These are phyloP conservation scores for Colletotrichum limetticola DNA, from an alignment of 2,329 filamentous ascomycete species.

Conservation along the genomic window DNA sequence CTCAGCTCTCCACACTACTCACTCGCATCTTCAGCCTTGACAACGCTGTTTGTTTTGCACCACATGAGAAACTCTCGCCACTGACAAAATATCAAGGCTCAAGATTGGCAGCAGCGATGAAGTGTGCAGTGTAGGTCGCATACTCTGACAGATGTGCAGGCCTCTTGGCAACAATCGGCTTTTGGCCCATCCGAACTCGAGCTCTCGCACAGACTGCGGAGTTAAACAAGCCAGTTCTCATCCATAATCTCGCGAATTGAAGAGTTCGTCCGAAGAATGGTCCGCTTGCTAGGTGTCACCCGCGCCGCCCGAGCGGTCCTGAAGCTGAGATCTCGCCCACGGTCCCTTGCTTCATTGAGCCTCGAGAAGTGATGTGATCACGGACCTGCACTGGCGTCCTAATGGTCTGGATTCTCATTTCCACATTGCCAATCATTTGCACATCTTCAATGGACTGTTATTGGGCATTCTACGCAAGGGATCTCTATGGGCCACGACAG, in stretches of 20 bases:
- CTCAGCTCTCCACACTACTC: not conserved
- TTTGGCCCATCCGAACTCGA: not conserved
- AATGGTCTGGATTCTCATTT: constrained; percentile 16
- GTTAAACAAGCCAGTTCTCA: not conserved
- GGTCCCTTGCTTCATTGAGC: not conserved
- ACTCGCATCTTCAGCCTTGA: not conserved
- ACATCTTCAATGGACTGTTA: not conserved
- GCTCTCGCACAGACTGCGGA: not conserved
- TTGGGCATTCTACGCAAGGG: not conserved
- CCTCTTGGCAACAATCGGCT: not conserved
- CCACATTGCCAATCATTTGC: constrained; percentile 4
- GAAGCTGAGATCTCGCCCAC: not conserved
- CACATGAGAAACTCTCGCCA: no score
- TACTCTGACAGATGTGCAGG: not conserved
- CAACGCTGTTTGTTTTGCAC: not conserved
- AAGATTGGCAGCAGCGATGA: not conserved
- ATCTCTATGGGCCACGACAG: not conserved
- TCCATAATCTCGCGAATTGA: not conserved
- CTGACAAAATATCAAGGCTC: not conserved
- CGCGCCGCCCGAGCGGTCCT: not conserved
- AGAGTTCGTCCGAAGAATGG: not conserved
- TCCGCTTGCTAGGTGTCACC: not conserved
- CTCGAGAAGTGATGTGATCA: not conserved
- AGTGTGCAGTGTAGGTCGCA: no score
- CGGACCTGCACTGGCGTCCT: not conserved